phyloP scores from a whole-genome alignment of 2,329 filamentous ascomycete species.

The Cladosporium sp. region DNA sequence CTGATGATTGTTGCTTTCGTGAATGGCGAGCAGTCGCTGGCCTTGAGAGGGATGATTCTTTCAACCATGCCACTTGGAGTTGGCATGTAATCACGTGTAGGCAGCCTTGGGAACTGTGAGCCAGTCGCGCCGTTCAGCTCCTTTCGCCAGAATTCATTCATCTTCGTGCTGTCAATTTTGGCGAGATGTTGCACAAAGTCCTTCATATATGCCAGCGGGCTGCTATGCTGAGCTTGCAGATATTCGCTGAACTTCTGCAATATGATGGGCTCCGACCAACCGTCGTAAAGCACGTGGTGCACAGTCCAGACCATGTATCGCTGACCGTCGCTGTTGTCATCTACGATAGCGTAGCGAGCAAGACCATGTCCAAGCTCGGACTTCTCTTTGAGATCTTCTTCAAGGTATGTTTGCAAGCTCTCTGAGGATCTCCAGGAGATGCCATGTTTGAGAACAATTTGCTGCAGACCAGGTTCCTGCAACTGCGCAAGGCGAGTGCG shows the following conservation, averaged over 20 bases:
- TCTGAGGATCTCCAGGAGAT: not conserved
- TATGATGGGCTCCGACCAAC: conserved; percentile 34
- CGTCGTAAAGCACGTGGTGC: conserved; percentile 41
- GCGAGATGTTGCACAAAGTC: conserved; percentile 34
- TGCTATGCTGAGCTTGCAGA: not conserved
- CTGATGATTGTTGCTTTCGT: conserved; percentile 46
- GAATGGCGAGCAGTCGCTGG: conserved; percentile 32
- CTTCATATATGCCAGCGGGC: conserved; percentile 17
- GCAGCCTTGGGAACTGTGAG: conserved; percentile 33
- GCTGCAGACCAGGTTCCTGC: conserved; percentile 34
- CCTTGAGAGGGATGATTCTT: conserved; percentile 16
- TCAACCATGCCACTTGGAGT: conserved; percentile 25
- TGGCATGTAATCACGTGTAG: conserved; percentile 20
- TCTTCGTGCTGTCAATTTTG: conserved; percentile 20
- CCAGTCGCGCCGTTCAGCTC: conserved; percentile 28
- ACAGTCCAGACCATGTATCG: conserved; percentile 31
- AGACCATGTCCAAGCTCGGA: conserved; percentile 4
- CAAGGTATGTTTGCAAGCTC: not conserved
- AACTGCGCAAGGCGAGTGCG: conserved; percentile 39
- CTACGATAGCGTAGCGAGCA: conserved; percentile 7
- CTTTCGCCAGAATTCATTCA: conserved; percentile 33
- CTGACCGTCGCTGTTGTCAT: conserved; percentile 3
- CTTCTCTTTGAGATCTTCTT: conserved; percentile 2
- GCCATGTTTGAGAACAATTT: conserved; percentile 27
- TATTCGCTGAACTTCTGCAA: conserved; percentile 16